Evolutionary conservation across 2,329 filamentous ascomycete genomes (phyloP), one percentile per base, ranked within the genome.

Genomic region (Aspergillus ustus): DNA sequence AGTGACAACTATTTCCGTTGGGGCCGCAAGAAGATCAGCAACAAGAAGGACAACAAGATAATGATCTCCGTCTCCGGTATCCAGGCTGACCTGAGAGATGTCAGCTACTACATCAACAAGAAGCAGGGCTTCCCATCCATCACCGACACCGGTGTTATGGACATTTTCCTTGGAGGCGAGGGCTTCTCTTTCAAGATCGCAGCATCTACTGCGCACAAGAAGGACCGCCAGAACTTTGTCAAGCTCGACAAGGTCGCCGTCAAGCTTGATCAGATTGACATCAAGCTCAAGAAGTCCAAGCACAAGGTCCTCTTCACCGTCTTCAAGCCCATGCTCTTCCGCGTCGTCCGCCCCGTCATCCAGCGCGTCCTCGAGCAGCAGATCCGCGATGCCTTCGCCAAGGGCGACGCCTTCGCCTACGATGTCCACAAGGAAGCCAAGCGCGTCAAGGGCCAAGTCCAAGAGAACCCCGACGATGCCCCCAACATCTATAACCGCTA

Each of bases 1-100:
- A 95, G 88, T 74, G 93, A 98, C 81, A 95, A 98, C 82, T 96
- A 95, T 82, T 92, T 93, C 86, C 89, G 91, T 68, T 97, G 91
- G 89, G 95, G 94, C 43, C 92, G 95, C 74, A 97, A 96, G 88
- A 89, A 89, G 75, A 84, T 93, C 70, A 82, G 85, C 70, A 96
- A 86, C 83, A 92, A 89, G 83, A 89, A 88, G 77, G 89, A 91
- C 78, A 93, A 97, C 79, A 89, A 89, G 77, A 83, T 72, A n/a
- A 92, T 95, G 83, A 84, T 98, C 65, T 90, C 92, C 64, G 90
- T 95, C 3, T 90, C 91, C 25, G 94, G 95, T 57, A 85, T 99
- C 45, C 95, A 99, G 82, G 93, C 94, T 83, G 95, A 99, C 69
- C 83, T 98, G 49, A 87, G 85, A 69, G 92, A 97, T 73, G 92